Conservation (phyloP, 345 rosid species). For the Abelmoschus esculentus region DNA sequence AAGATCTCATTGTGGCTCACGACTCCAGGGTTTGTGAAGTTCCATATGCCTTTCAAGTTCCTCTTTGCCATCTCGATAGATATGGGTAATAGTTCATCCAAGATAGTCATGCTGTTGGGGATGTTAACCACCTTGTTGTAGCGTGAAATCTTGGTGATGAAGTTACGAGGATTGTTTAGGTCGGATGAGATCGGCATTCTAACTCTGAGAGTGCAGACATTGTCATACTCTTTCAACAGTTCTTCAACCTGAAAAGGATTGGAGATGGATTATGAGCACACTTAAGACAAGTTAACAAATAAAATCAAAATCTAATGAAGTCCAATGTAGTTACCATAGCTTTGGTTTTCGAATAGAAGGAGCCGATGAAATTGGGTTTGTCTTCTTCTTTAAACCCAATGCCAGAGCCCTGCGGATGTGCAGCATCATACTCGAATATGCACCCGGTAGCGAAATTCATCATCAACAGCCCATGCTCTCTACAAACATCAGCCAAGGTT, state of each 20-base stretch:
- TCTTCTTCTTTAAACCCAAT: constrained; percentile 80
- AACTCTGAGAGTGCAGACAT: constrained; percentile 61
- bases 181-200: constrained; percentile 71
- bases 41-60: not conserved
- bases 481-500: not conserved
- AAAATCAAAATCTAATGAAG: not conserved
- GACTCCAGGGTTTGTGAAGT: not conserved
- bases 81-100: not conserved
- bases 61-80: not conserved
- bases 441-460: constrained; percentile 13
- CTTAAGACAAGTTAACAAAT: not conserved
- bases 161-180: constrained; percentile 15
- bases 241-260: not conserved
- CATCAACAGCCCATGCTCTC: not conserved
- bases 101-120: not conserved
- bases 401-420: constrained; percentile 64
- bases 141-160: not conserved
- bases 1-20: not conserved
- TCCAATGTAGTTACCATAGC: constrained; percentile 49
- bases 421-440: constrained; percentile 68
- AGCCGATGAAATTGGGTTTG: constrained; percentile 68
- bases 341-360: constrained; percentile 81
- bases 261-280: not conserved
- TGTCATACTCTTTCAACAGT: not conserved
- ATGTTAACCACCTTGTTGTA: not conserved